phyloP scores from a whole-genome alignment of 164 flowering plant genomes.

The Euptelea pleiosperma region DNA sequence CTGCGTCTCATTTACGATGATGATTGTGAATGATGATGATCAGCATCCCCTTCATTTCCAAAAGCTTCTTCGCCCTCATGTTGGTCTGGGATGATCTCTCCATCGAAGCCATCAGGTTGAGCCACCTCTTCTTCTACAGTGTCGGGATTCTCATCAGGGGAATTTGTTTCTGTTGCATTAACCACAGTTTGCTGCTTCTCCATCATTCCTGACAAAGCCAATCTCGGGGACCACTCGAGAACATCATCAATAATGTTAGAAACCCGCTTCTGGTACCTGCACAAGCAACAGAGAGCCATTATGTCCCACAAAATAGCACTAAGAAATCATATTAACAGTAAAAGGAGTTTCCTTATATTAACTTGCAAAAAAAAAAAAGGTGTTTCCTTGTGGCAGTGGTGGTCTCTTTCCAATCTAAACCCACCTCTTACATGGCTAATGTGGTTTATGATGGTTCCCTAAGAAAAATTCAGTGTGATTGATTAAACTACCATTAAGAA shows the following conservation, averaged over 20 bases:
- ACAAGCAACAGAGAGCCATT: constrained; percentile 7
- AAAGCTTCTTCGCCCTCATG: constrained; percentile 30
- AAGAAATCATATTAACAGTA: too few species aligned
- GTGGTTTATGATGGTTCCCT: too few species aligned
- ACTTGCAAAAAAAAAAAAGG: too few species aligned
- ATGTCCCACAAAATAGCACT: background rate
- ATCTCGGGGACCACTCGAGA: constrained; percentile 85
- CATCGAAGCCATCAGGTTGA: constrained; percentile 21
- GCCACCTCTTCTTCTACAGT: constrained; percentile 23
- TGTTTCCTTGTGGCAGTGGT: background rate
- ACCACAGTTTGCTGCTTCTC: constrained; percentile 55
- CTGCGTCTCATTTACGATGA: constrained; percentile 15
- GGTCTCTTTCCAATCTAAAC: too few species aligned
- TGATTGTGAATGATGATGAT: constrained; percentile 11
- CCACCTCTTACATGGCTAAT: too few species aligned
- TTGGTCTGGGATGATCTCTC: constrained; percentile 21
- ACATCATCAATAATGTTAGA: constrained; percentile 97
- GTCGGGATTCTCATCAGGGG: constrained; percentile 30
- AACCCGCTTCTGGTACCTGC: constrained; percentile 92
- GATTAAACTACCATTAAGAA: too few species aligned
- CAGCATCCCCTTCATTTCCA: constrained; percentile 22
- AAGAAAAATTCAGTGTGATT: too few species aligned
- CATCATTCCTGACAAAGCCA: constrained; percentile 94
- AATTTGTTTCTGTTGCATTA: constrained; percentile 48
- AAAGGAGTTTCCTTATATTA: background rate